Conservation (phyloP, 2,329 filamentous ascomycete genomes). For the Didymella pinodella region DNA sequence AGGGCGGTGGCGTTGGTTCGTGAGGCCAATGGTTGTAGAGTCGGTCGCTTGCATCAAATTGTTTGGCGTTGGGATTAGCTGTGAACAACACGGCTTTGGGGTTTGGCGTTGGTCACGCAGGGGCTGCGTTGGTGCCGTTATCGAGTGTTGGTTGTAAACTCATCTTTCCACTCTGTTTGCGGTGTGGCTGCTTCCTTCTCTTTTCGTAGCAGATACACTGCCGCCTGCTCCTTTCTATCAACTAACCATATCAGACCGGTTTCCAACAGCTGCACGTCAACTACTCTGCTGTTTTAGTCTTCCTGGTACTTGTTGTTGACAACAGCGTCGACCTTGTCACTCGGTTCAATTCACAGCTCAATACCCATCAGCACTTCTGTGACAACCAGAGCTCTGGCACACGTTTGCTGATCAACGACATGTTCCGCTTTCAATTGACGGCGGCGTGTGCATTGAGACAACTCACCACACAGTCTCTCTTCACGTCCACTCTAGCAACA, state of each 20-base stretch:
- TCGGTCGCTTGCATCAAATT: slow-evolving; percentile 13
- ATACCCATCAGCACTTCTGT: neutral
- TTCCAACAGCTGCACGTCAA: neutral
- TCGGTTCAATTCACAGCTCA: slow-evolving; percentile 1
- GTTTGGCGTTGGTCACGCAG: slow-evolving; percentile 5
- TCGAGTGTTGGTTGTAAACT: too few species aligned
- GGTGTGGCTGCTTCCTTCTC: too few species aligned
- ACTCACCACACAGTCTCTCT: neutral
- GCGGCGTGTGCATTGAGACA: neutral
- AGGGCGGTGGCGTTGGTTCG: slow-evolving; percentile 15
- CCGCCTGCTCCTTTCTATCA: too few species aligned
- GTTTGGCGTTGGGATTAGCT: slow-evolving; percentile 11
- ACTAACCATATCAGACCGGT: neutral
- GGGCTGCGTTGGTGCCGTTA: neutral
- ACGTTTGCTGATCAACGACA: neutral
- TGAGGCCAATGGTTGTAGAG: neutral
- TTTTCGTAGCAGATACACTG: too few species aligned
- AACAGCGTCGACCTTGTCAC: neutral
- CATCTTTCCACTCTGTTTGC: too few species aligned
- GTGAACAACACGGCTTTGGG: slow-evolving; percentile 5
- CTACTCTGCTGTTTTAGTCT: too few species aligned
- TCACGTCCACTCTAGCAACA: slow-evolving; percentile 5
- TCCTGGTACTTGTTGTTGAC: neutral
- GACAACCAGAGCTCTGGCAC: neutral
- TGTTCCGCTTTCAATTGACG: neutral